phyloP scores from a whole-genome alignment of 805 yeast species.

The Starmerella etchellsii region DNA sequence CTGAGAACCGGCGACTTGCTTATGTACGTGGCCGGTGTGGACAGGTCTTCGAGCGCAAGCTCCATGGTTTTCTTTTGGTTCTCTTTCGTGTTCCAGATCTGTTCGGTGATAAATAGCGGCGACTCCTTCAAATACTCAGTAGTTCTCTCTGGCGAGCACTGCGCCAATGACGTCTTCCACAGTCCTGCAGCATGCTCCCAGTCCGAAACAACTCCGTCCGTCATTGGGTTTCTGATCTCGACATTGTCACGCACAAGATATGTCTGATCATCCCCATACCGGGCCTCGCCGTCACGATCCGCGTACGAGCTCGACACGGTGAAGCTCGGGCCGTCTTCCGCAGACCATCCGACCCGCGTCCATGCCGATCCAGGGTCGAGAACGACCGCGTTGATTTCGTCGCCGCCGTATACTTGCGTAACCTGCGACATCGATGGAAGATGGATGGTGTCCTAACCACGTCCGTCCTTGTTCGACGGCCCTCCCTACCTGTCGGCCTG shows the following conservation, averaged over 20 bases:
- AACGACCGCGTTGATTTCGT: conserved; percentile 84
- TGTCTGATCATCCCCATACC: conserved; percentile 20
- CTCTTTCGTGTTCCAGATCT: conserved; percentile 62
- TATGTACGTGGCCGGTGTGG: conserved; percentile 68
- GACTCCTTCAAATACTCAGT: conserved; percentile 37
- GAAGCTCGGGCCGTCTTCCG: conserved; percentile 74
- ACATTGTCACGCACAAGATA: conserved; percentile 9
- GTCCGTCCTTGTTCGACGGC: too few relatives aligned
- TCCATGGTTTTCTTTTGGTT: conserved; percentile 64
- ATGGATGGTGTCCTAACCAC: too few relatives aligned
- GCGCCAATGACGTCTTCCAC: conserved; percentile 48
- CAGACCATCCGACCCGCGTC: conserved; percentile 83
- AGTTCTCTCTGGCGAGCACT: conserved; percentile 27
- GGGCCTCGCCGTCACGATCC: conserved; percentile 9
- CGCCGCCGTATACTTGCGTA: conserved; percentile 29
- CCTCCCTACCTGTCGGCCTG: too few relatives aligned
- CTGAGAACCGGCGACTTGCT: conserved; percentile 79
- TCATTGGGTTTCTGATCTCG: conserved; percentile 17
- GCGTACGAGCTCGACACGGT: conserved; percentile 27
- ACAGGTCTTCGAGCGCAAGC: conserved; percentile 50
- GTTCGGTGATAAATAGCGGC: conserved; percentile 75
- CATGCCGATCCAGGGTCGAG: conserved; percentile 79
- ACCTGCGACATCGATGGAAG: conserved; percentile 14
- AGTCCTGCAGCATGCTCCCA: conserved; percentile 80
- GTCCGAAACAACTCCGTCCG: conserved; percentile 33